Evolutionary conservation across 2,329 filamentous ascomycete species (phyloP).

Genomic region (Fusarium bactridioides): DNA sequence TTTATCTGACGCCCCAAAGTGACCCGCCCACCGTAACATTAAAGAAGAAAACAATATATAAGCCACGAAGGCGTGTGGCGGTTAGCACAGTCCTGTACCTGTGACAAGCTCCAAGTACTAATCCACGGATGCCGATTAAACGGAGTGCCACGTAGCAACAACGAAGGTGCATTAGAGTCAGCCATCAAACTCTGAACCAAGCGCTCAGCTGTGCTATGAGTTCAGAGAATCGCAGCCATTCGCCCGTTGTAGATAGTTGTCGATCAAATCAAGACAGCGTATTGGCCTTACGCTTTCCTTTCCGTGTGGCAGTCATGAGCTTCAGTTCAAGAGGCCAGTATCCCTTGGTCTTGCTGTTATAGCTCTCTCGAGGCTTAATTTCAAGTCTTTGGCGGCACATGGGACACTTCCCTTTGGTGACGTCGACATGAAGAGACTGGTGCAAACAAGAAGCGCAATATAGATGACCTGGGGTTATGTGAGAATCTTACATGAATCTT

Average conservation of each 20-base stretch:
- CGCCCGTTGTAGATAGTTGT: neutral
- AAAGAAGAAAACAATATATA: conserved; percentile 16
- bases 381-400: conserved; percentile 70
- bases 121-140: neutral
- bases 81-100: neutral
- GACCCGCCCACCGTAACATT: conserved; percentile 5
- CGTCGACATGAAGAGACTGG: conserved; percentile 65
- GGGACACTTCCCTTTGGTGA: conserved; percentile 65
- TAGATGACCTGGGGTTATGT: conserved; percentile 62
- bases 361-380: conserved; percentile 51
- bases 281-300: conserved; percentile 55
- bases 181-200: neutral
- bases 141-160: neutral
- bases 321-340: conserved; percentile 69
- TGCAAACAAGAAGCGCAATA: conserved; percentile 71
- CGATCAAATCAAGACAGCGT: conserved; percentile 35
- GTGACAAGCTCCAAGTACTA: neutral
- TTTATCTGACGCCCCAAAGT: conserved; percentile 27
- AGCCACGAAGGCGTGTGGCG: neutral
- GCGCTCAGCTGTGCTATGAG: neutral
- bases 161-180: neutral
- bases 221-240: neutral
- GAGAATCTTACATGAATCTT: conserved; percentile 7
- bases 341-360: conserved; percentile 58
- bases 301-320: conserved; percentile 63